Evolutionary conservation across 139 green algal species (phyloP).

Genomic region (Chlorella ohadii): DNA sequence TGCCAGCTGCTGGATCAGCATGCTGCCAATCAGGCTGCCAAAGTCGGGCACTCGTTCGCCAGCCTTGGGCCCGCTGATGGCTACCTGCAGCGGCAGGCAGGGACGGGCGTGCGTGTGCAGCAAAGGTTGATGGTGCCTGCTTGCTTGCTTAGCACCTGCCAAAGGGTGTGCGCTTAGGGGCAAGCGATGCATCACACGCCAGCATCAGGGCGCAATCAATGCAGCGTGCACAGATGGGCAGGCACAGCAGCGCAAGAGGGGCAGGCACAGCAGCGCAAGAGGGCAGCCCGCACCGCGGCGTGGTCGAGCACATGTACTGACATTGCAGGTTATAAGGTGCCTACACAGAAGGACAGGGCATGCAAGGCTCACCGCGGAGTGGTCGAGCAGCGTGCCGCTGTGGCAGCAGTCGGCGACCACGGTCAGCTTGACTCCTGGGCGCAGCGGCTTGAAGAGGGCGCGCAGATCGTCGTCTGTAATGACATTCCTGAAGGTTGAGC

Average conservation of each 20-base stretch:
- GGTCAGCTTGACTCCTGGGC: constrained; percentile 65
- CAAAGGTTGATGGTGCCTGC: too few species aligned
- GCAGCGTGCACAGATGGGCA: too few species aligned
- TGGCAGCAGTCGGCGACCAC: constrained; percentile 81
- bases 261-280: too few species aligned
- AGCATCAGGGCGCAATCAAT: too few species aligned
- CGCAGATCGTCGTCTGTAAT: constrained; percentile 61
- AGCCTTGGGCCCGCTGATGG: constrained; percentile 61
- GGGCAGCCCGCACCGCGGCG: too few species aligned
- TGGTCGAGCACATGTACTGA: too few species aligned
- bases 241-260: too few species aligned
- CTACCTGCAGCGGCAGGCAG: background rate
- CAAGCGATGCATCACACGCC: too few species aligned
- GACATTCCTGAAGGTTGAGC: constrained; percentile 51
- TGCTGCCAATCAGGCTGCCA: constrained; percentile 2
- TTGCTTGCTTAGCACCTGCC: too few species aligned
- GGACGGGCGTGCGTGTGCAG: background rate
- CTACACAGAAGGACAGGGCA: too few species aligned
- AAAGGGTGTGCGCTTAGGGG: too few species aligned
- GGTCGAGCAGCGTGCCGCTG: constrained; percentile 69
- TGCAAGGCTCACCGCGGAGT: constrained; percentile 39
- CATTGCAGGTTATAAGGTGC: too few species aligned
- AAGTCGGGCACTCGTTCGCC: constrained; percentile 18
- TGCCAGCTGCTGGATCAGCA: constrained; percentile 4
- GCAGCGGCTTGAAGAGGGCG: constrained; percentile 48